These are phyloP conservation scores for Pseudofabraea citricarpa DNA, from an alignment of 2,329 filamentous ascomycete species.

Conservation along the genomic window DNA sequence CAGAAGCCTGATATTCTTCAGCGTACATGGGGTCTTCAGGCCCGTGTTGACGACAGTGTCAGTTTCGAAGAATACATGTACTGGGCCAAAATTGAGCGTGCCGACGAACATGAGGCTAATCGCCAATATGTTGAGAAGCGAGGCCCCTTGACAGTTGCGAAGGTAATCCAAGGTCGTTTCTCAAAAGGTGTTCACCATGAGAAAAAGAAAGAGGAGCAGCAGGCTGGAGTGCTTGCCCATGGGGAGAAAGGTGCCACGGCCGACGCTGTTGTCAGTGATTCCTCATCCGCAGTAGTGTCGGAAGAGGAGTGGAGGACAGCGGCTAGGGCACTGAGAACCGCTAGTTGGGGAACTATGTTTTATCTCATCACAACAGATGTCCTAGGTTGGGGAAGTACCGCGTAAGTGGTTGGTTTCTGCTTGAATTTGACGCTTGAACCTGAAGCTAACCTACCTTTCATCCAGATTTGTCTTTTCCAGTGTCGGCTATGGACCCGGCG, in stretches of 20 bases:
- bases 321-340: slow-evolving; percentile 38
- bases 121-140: background rate
- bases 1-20: background rate
- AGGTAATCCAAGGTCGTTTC: background rate
- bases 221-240: slow-evolving; percentile 6
- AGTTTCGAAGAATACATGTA: slow-evolving; percentile 10
- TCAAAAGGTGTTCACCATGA: background rate
- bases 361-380: slow-evolving; percentile 36
- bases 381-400: slow-evolving; percentile 24
- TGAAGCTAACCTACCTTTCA: slow-evolving; percentile 2
- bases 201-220: too few species aligned
- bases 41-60: background rate
- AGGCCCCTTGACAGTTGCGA: background rate
- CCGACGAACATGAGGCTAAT: slow-evolving; percentile 5
- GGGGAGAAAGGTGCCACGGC: slow-evolving; percentile 1
- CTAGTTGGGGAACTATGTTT: slow-evolving; percentile 38
- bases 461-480: slow-evolving; percentile 25
- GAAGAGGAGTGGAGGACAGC: slow-evolving; percentile 42
- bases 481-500: slow-evolving; percentile 22
- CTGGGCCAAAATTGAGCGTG: slow-evolving; percentile 5
- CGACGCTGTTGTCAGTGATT: background rate
- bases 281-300: background rate
- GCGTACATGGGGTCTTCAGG: background rate
- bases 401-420: slow-evolving; percentile 10
- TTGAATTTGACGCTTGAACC: slow-evolving; percentile 12